Conservation (phyloP, 164 flowering plant species). For the Vitis amurensis region DNA sequence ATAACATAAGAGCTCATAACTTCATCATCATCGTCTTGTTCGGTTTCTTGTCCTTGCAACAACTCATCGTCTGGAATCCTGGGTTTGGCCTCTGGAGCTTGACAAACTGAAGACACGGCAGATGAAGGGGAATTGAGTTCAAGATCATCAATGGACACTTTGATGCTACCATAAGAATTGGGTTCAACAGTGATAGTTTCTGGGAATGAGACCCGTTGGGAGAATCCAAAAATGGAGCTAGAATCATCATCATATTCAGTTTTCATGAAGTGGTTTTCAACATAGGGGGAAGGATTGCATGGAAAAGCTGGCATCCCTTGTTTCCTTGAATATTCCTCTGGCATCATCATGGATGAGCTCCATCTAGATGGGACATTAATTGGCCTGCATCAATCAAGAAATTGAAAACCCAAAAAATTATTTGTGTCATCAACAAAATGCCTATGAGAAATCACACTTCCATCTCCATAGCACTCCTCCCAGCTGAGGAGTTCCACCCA, state of each 20-base stretch:
- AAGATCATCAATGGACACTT: constrained; percentile 40
- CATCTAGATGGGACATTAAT: constrained; percentile 57
- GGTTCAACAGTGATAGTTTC: constrained; percentile 55
- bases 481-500: no score
- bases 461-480: no score
- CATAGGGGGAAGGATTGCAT: constrained; percentile 10
- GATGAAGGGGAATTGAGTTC: constrained; percentile 59
- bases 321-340: constrained; percentile 16
- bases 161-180: constrained; percentile 41
- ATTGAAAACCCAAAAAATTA: no score
- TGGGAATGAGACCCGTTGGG: constrained; percentile 53
- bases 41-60: constrained; percentile 15
- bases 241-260: constrained; percentile 13
- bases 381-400: constrained; percentile 46
- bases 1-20: constrained; percentile 69
- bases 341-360: constrained; percentile 28
- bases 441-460: background rate
- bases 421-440: no score
- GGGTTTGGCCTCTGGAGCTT: constrained; percentile 24
- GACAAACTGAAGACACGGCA: constrained; percentile 51
- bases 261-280: constrained; percentile 22
- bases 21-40: constrained; percentile 36
- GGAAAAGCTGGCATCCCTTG: constrained; percentile 29
- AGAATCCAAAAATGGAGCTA: constrained; percentile 31
- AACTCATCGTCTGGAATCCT: constrained; percentile 2